Evolutionary conservation across 768 basidiomycete genomes (phyloP).

Genomic region (Rickenella mellea): DNA sequence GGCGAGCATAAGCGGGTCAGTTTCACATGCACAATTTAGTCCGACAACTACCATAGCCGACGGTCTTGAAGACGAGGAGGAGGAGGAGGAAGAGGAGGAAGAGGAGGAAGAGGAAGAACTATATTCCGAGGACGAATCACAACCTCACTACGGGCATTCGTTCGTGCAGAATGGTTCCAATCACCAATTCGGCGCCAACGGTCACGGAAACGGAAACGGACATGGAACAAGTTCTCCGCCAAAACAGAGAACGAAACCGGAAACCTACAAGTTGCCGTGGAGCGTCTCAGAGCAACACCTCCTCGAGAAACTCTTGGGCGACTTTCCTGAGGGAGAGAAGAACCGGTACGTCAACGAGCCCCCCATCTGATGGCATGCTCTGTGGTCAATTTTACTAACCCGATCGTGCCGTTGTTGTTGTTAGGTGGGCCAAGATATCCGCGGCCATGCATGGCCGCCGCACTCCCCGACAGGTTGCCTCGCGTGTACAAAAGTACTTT

Average conservation of each 20-base stretch:
- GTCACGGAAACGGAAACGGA: background rate
- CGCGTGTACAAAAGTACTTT: constrained; percentile 82
- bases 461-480: constrained; percentile 80
- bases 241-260: constrained; percentile 35
- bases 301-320: constrained; percentile 61
- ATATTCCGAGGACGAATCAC: constrained; percentile 6
- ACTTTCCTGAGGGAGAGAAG: constrained; percentile 70
- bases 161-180: background rate
- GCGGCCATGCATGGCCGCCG: constrained; percentile 68
- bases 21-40: background rate
- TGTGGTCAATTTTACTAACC: background rate
- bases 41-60: background rate
- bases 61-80: background rate
- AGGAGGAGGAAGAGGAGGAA: background rate
- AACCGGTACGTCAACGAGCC: constrained; percentile 41
- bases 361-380: background rate
- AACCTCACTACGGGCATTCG: constrained; percentile 11
- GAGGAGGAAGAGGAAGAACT: background rate
- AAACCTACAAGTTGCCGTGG: constrained; percentile 84
- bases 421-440: constrained; percentile 75
- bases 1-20: background rate
- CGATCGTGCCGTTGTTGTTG: background rate
- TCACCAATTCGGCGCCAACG: constrained; percentile 4
- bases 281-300: constrained; percentile 66
- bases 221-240: constrained; percentile 2